Evolutionary conservation across 441 rosid species (phyloP).

Genomic region (Gossypium davidsonii): DNA sequence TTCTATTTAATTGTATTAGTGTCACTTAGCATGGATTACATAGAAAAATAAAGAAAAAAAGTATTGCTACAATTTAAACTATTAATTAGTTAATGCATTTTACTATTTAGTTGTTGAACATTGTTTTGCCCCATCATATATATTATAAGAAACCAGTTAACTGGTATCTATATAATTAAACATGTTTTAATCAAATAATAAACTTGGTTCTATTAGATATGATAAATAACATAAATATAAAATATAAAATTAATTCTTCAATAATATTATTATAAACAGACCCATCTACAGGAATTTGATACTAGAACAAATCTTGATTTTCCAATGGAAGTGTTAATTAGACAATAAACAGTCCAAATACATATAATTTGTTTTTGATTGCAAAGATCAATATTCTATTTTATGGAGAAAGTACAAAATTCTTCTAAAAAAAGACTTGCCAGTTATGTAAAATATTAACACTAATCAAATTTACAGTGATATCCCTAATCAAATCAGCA

Average conservation of each 20-base stretch:
- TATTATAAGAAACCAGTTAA: too few species aligned
- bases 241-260: not conserved
- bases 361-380: not conserved
- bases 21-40: too few species aligned
- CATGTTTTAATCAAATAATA: too few species aligned
- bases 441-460: not conserved
- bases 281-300: not conserved
- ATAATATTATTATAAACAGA: not conserved
- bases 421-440: not conserved
- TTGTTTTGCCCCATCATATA: too few species aligned
- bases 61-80: too few species aligned
- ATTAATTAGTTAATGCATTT: too few species aligned
- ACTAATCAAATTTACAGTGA: conserved; percentile 8
- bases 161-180: too few species aligned
- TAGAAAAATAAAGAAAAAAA: too few species aligned
- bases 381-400: not conserved
- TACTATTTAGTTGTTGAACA: too few species aligned
- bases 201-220: too few species aligned
- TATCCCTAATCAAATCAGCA: not conserved
- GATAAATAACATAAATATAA: too few species aligned
- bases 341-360: not conserved
- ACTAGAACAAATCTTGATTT: not conserved
- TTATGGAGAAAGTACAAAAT: not conserved
- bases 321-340: not conserved
- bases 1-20: too few species aligned